Evolutionary conservation across 176 grass and related monocot species (phyloP), one percentile per base, ranked within the genome.

Genomic region (Thinopyrum elongatum): DNA sequence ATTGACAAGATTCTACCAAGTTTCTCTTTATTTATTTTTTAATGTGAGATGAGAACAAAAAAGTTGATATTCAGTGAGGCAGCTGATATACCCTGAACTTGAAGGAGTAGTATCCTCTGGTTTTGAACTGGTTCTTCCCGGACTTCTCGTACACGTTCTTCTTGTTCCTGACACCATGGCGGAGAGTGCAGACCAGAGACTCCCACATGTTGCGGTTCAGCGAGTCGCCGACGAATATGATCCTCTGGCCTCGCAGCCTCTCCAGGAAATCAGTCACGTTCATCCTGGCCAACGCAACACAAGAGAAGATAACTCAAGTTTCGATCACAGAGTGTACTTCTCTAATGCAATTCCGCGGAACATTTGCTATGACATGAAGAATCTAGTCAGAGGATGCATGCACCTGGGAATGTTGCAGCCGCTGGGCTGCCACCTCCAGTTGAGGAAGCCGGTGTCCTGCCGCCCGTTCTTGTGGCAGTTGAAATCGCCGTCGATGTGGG

Each of bases 141-240:
- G 94, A 96, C 22, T 74, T 88, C 69, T 96, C 94, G 28, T 89
- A 90, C 76, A 92, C 90, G 47, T 67, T 92, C 63, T 85, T 88
- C 83, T 96, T 96, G 75, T 96, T 62, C 59, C 70, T 81, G 67
- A 99, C 84, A 4, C 83, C 90, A 30, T 94, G 88, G 36, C 85
- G 97, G 33, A 96, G 93, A 82, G 80, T 91, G 77, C 97, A 99
- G 28, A 96, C 94, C 61, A 99, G 85, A 23, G 97, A 96, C 87
- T 99, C 97, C 97, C 97, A 96, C 97, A 99, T 95, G 91, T 98
- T 98, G 39, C 96, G 83, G 57, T 92, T 94, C 38, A 98, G 86
- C 22, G 96, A 98, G 73, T 98, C 97, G 35, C 94, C 97, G 35
- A 91, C 97, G 80, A 98, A 98, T 84, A 95, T 77, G 87, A 98